Percentiles rank a stretch among this genome's conserved stretches.
These are phyloP conservation scores for Torrubiellomyces zombiae DNA, from an alignment of 2,329 filamentous ascomycete genomes.

Conservation along the genomic window DNA sequence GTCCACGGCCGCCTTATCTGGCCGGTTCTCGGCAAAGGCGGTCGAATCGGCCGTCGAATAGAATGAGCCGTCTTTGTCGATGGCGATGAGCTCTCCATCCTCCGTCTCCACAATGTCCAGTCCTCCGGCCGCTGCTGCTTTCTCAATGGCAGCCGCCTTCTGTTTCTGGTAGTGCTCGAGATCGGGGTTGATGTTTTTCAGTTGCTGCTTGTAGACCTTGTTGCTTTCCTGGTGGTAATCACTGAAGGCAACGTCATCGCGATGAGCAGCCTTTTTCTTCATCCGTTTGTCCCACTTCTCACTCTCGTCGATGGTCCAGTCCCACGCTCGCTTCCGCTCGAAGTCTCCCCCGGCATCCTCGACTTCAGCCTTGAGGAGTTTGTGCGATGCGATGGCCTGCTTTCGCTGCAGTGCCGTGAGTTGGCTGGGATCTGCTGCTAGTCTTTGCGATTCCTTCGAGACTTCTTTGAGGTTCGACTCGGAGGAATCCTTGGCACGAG, in stretches of 20 bases:
- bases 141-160: conserved; percentile 71
- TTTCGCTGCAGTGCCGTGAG: conserved; percentile 68
- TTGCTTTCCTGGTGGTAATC: conserved; percentile 77
- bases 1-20: conserved; percentile 75
- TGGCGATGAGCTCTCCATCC: conserved; percentile 80
- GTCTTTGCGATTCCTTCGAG: conserved; percentile 63
- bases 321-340: conserved; percentile 95
- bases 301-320: conserved; percentile 91
- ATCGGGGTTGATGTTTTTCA: conserved; percentile 60
- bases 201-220: conserved; percentile 87
- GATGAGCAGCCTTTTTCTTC: conserved; percentile 66
- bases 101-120: conserved; percentile 93
- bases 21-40: conserved; percentile 69
- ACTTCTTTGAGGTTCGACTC: conserved; percentile 70
- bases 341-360: conserved; percentile 80
- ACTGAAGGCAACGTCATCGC: conserved; percentile 76
- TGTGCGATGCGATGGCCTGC: conserved; percentile 77
- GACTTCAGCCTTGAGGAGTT: conserved; percentile 81
- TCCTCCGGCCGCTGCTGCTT: conserved; percentile 67
- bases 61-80: conserved; percentile 81
- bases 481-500: conserved; percentile 56
- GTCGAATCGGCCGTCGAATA: conserved; percentile 78
- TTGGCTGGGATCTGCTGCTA: conserved; percentile 60
- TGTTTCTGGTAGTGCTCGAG: conserved; percentile 74
- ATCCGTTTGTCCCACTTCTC: conserved; percentile 87